A percentile compares a stretch with the other conserved stretches of the same genome.
Conservation (phyloP, 2,329 filamentous ascomycete species). For the Diaporthe eres region DNA sequence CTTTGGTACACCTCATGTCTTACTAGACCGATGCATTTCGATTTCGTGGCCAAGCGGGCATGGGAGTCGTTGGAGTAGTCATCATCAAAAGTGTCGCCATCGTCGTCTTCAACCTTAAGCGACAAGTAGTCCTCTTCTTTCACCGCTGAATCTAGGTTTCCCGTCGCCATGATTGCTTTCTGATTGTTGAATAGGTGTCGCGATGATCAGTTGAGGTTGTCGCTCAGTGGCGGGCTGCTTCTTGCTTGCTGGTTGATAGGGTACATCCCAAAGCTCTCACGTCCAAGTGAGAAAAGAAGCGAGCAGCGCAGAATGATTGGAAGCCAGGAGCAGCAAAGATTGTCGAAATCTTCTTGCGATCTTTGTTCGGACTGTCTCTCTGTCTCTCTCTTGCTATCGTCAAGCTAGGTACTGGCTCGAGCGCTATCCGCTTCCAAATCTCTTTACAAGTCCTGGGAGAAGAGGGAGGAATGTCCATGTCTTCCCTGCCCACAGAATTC, state of each 20-base stretch:
- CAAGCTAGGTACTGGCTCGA: slow-evolving; percentile 76
- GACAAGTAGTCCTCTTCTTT: slow-evolving; percentile 27
- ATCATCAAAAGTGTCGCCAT: slow-evolving; percentile 30
- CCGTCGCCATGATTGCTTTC: slow-evolving; percentile 29
- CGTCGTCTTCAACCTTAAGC: slow-evolving; percentile 32
- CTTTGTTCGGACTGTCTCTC: slow-evolving; percentile 47
- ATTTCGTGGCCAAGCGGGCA: slow-evolving; percentile 10
- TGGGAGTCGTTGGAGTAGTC: slow-evolving; percentile 13
- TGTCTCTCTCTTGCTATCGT: slow-evolving; percentile 75
- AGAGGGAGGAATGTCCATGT: slow-evolving; percentile 44
- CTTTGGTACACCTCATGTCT: slow-evolving; percentile 23
- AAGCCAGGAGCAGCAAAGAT: slow-evolving; percentile 54
- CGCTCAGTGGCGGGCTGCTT: slow-evolving; percentile 19
- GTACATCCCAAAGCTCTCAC: slow-evolving; percentile 49
- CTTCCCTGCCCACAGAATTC: slow-evolving; percentile 42
- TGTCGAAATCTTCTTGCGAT: slow-evolving; percentile 52
- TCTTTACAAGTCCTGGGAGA: slow-evolving; percentile 60
- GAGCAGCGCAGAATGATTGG: slow-evolving; percentile 53
- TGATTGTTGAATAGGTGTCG: slow-evolving; percentile 7
- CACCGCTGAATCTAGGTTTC: slow-evolving; percentile 23
- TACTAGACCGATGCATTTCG: slow-evolving; percentile 18
- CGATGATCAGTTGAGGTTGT: slow-evolving; percentile 23
- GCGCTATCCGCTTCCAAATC: slow-evolving; percentile 66
- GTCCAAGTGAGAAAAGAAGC: slow-evolving; percentile 50
- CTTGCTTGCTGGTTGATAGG: slow-evolving; percentile 23